Conservation (phyloP, 148 eudicot species). For the Rheum nobile region DNA sequence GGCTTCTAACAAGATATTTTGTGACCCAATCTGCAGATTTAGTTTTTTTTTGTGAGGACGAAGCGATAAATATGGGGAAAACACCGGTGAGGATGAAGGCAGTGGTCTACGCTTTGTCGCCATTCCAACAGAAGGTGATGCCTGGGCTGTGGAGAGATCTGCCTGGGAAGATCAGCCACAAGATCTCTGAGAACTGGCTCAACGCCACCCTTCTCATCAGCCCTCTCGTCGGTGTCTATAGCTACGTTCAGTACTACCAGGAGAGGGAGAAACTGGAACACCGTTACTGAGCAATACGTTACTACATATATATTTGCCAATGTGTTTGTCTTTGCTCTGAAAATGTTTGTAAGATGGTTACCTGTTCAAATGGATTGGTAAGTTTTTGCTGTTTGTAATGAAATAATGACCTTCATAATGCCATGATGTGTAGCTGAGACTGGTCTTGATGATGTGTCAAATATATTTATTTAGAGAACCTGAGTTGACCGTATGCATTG, state of each 20-base stretch:
- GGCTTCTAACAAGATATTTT: background rate
- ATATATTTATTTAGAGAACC: too few species aligned
- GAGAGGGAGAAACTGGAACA: conserved; percentile 68
- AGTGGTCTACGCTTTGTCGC: conserved; percentile 77
- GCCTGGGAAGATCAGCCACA: conserved; percentile 56
- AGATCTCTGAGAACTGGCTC: conserved; percentile 75
- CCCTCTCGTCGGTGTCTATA: conserved; percentile 62
- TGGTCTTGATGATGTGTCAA: too few species aligned
- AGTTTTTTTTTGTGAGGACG: background rate
- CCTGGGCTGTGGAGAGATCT: conserved; percentile 84
- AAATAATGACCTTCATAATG: background rate
- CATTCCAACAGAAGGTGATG: conserved; percentile 93
- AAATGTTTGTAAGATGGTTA: background rate
- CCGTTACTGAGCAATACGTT: conserved; percentile 34
- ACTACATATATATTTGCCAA: background rate
- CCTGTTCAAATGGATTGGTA: background rate
- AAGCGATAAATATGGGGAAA: conserved; percentile 45
- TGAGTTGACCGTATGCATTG: too few species aligned
- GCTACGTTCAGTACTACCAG: conserved; percentile 50
- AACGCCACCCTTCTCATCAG: conserved; percentile 49
- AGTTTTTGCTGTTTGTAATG: background rate
- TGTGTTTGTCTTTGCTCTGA: background rate
- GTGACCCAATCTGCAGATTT: too few species aligned
- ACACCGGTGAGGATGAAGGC: conserved; percentile 71
- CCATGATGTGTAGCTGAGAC: too few species aligned